Evolutionary conservation across 2,329 filamentous ascomycete genomes (phyloP), one percentile per base, ranked within the genome.

Genomic region (Fusarium begoniae): DNA sequence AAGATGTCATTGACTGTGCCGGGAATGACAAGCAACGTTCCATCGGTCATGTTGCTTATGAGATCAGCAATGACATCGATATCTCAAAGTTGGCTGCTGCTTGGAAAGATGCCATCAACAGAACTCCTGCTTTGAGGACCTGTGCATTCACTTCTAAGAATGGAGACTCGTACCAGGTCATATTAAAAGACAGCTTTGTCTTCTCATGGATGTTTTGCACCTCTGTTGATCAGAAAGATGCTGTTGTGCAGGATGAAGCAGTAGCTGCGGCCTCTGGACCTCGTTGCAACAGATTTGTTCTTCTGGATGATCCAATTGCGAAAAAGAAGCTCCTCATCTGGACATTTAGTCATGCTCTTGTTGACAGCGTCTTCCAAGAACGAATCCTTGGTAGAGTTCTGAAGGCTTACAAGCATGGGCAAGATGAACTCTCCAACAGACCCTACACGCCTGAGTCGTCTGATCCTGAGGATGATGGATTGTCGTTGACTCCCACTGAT

Each of bases 201-300:
- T 68, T 68, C 41, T 66, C 65, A 2, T 68, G 54, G 47, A 68
- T 59, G 61, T 66, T n/a, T 17, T 43, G 47, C 4, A 47, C 61
- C 20, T 60, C 45, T 22, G 10, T 14, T 6, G 54, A 43, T 8
- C 44, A 30, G 15, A 59, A 58, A 5, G 35, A 66, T 5, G 45
- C 41, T 3, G 65, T 68, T 22, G 37, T 54, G 8, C 35, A 65
- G 6, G 65, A 68, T 38, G 65, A 68, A 51, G 47, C 65, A 12
- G 65, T 26, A 2, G 61, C 65, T 15, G 65, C 61, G 3, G n/a
- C 41, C 1, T 38, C 61, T 38, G 65, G 61, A 2, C 61, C 65
- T 14, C 65, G 65, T 2, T 68, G 65, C 24, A 68, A 68, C 14
- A 35, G 65, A 30, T 66, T 68, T 11, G 53, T 54, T 48, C 61